Base-by-base conservation (phyloP, 805 yeast genomes). In the Ascoidea rubescens region DNA sequence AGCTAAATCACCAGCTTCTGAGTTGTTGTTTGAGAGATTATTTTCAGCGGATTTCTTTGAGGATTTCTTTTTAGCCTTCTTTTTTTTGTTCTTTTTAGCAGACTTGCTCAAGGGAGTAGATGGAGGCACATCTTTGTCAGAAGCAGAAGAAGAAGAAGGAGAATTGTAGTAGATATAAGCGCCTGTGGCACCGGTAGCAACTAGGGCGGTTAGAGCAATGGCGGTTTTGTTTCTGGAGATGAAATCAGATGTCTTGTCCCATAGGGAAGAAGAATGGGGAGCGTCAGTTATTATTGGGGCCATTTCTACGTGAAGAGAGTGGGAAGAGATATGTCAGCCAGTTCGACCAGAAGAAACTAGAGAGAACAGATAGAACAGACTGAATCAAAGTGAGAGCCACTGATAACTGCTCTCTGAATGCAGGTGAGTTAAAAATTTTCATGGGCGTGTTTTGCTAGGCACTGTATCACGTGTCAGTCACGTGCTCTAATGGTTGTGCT, bases 161-260 rank as follows among this genome's bases (percentile, higher is more conserved):
- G 59, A 45, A 52, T 52, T 59, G 65, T 54, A 69, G 66, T 52
- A 66, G 67, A 58, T 67, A 59, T 76, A 79, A 7, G 86, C 83
- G 52, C 83, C 80, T 43, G 77, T 75, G 33, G 82, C 87, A 45
- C 82, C 74, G 50, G 79, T 75, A 54, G 79, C 78, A 50, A 84
- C 84, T 55, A 80, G 75, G 5, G 80, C 76, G 8, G 87, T 72
- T 48, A 83, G 76, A 37, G 79, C 68, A 52, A 84, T 73, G 46
- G 83, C 85, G n/a, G 78, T 69, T 64, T 75, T 82, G 70, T 84
- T 72, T 60, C 73, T 72, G 53, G 71, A 68, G 51, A 75, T 65
- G 63, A 76, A 77, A 57, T 56, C 50, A 57, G 49, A 47, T 37
- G 54, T 32, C 52, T 28, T 51, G 46, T 37, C 43, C 43, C 43